phyloP scores from a whole-genome alignment of 805 yeast genomes.

The Candida coquimbonensis region DNA sequence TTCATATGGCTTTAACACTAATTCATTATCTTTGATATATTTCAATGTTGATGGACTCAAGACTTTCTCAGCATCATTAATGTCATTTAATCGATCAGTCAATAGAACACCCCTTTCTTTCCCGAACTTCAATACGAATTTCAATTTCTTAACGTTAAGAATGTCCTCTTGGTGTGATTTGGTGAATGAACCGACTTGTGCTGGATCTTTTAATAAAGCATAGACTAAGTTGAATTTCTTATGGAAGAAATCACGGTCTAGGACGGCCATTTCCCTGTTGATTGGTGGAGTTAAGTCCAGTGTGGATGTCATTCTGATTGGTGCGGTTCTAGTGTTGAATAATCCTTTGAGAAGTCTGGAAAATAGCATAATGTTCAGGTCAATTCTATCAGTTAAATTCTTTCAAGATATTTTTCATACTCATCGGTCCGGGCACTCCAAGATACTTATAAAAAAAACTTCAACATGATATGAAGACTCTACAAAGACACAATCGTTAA shows the following conservation, averaged over 20 bases:
- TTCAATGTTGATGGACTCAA: conserved; percentile 37
- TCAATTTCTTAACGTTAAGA: conserved; percentile 62
- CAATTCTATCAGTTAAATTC: too few relatives aligned
- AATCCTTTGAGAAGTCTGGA: background rate
- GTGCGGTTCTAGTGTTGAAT: background rate
- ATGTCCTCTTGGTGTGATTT: conserved; percentile 52
- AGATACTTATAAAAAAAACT: too few relatives aligned
- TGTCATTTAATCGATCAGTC: conserved; percentile 38
- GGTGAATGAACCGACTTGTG: conserved; percentile 40
- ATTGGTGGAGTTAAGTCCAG: conserved; percentile 50
- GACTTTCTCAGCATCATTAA: conserved; percentile 30
- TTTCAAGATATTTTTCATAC: background rate
- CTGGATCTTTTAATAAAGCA: conserved; percentile 64
- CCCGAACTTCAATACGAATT: conserved; percentile 51
- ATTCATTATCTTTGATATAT: conserved; percentile 40
- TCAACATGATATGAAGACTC: too few relatives aligned
- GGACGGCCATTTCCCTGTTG: conserved; percentile 51
- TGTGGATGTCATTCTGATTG: background rate
- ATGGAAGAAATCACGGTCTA: conserved; percentile 62
- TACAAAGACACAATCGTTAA: too few relatives aligned
- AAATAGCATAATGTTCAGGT: conserved; percentile 1
- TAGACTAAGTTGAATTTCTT: conserved; percentile 54
- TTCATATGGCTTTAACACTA: conserved; percentile 44
- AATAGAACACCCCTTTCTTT: conserved; percentile 44
- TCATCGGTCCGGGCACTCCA: background rate